These are phyloP conservation scores for Globisporangium polare DNA, from an alignment of 352 stramenopile genomes.

Conservation along the genomic window DNA sequence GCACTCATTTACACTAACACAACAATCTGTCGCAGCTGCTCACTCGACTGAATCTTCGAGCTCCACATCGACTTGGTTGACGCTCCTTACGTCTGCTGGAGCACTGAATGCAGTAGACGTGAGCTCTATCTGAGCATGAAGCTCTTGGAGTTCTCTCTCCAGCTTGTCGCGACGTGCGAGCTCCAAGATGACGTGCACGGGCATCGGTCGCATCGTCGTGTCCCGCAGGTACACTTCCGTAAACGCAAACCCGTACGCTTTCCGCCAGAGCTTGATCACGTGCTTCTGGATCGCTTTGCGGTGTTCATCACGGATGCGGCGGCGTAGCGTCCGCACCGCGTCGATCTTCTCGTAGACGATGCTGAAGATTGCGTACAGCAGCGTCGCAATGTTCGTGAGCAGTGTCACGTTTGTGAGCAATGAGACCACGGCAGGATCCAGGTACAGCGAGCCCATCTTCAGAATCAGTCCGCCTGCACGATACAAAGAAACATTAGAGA, in stretches of 20 bases:
- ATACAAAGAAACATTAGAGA: neutral
- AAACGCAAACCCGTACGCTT: constrained; percentile 47
- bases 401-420: constrained; percentile 56
- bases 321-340: constrained; percentile 19
- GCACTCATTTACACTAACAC: neutral
- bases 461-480: constrained; percentile 52
- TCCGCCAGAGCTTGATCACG: constrained; percentile 51
- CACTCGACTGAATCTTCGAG: neutral
- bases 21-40: neutral
- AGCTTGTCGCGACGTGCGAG: constrained; percentile 46
- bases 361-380: constrained; percentile 45
- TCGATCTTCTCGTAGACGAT: constrained; percentile 65
- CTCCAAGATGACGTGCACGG: constrained; percentile 53
- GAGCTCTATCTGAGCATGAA: constrained; percentile 39
- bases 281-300: constrained; percentile 39
- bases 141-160: constrained; percentile 27
- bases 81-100: neutral
- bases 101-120: constrained; percentile 17
- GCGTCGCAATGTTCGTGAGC: constrained; percentile 44
- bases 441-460: constrained; percentile 56
- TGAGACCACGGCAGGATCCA: constrained; percentile 34
- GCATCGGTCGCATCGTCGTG: constrained; percentile 37
- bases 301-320: constrained; percentile 38
- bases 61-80: constrained; percentile 9
- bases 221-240: constrained; percentile 59